A percentile compares a stretch with the other conserved stretches of the same genome.
These are phyloP conservation scores for Scolecobasidium constrictum DNA, from an alignment of 2,329 filamentous ascomycete genomes.

Conservation along the genomic window DNA sequence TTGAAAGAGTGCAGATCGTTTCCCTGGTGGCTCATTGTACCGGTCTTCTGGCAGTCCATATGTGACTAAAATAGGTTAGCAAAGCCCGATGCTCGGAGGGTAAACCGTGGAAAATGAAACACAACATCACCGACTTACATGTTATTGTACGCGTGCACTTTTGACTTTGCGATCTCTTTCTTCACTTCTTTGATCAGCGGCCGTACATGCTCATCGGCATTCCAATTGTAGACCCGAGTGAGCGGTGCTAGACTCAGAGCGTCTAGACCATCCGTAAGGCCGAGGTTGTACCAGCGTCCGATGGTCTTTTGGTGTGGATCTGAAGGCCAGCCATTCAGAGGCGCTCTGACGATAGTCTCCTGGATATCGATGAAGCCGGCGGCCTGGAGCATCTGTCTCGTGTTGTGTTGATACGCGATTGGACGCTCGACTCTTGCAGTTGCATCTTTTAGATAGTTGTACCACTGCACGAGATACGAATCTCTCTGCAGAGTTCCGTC, in stretches of 20 bases:
- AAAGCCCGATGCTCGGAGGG: not conserved
- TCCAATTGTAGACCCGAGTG: constrained; percentile 52
- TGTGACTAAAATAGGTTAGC: constrained; percentile 9
- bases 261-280: constrained; percentile 61
- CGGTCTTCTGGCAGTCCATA: constrained; percentile 11
- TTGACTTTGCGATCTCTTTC: constrained; percentile 56
- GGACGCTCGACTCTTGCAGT: constrained; percentile 56
- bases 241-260: constrained; percentile 65
- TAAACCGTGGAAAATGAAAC: too few species aligned
- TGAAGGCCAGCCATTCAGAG: constrained; percentile 62
- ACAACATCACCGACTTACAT: constrained; percentile 50
- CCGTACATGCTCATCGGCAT: constrained; percentile 47
- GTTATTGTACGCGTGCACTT: constrained; percentile 61
- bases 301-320: constrained; percentile 56
- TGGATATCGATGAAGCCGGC: constrained; percentile 73
- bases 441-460: constrained; percentile 53
- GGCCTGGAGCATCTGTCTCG: constrained; percentile 48
- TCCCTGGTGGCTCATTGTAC: constrained; percentile 11
- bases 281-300: constrained; percentile 75
- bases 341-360: constrained; percentile 57
- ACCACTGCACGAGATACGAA: constrained; percentile 58
- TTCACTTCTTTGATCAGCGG: constrained; percentile 53
- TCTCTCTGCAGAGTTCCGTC: constrained; percentile 48
- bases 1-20: too few species aligned
- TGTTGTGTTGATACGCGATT: constrained; percentile 54